Evolutionary conservation across 208 protist genomes (phyloP).

Genomic region (Trypanosoma vivax): DNA sequence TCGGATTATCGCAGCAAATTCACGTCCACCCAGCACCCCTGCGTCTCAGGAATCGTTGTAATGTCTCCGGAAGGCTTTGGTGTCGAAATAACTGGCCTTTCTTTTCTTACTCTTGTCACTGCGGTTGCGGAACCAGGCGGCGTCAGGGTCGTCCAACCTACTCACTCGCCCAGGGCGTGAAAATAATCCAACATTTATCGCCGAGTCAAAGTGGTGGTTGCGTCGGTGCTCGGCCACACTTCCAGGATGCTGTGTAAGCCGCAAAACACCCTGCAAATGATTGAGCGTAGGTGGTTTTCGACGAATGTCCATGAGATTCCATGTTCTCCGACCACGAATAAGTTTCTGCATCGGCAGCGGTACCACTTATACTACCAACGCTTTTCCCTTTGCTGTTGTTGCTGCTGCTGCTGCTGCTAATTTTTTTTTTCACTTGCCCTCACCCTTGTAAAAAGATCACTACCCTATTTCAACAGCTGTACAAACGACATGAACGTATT

Average conservation of each 20-base stretch:
- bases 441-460: no score
- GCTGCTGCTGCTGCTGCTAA: background rate
- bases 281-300: constrained; percentile 24
- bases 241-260: constrained; percentile 27
- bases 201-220: constrained; percentile 24
- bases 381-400: background rate
- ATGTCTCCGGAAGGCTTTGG: constrained; percentile 27
- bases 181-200: constrained; percentile 37
- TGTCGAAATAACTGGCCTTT: constrained; percentile 19
- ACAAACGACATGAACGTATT: no score
- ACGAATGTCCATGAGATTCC: constrained; percentile 34
- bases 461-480: no score
- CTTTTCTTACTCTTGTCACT: constrained; percentile 17
- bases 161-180: constrained; percentile 45
- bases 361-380: background rate
- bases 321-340: constrained; percentile 18
- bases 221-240: constrained; percentile 22
- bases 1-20: no score
- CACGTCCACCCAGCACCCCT: no score
- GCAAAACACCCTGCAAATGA: constrained; percentile 27
- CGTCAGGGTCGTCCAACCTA: constrained; percentile 27
- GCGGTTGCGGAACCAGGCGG: no score
- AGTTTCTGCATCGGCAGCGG: constrained; percentile 5
- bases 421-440: no score
- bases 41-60: constrained; percentile 31